Percentiles rank a stretch among this genome's conserved stretches.
These are phyloP conservation scores for Aegilops tauschii DNA, from an alignment of 176 grass and related monocot species.

Conservation along the genomic window DNA sequence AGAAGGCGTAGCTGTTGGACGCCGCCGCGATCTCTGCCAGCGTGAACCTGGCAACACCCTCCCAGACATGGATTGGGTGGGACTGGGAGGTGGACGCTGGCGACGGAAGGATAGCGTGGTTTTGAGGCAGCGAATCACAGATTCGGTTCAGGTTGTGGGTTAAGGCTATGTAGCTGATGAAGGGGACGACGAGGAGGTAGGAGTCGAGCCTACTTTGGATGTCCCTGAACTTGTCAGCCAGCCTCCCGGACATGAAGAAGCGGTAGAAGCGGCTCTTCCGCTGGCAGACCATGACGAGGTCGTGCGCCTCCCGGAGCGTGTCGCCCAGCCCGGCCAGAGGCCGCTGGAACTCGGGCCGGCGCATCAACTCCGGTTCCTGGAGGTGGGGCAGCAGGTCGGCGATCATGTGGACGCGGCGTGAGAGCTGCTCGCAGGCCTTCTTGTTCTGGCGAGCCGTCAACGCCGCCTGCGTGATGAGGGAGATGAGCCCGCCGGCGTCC, in stretches of 20 bases:
- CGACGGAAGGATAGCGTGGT: not conserved
- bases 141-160: not conserved
- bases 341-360: not conserved
- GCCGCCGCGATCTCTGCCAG: not conserved
- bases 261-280: not conserved
- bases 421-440: too few species aligned
- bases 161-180: not conserved
- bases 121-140: not conserved
- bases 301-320: not conserved
- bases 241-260: not conserved
- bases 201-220: not conserved
- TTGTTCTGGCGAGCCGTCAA: too few species aligned
- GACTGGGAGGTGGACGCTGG: not conserved
- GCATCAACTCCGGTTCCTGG: not conserved
- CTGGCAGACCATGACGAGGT: not conserved
- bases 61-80: too few species aligned
- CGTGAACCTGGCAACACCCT: not conserved
- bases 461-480: too few species aligned
- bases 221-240: not conserved
- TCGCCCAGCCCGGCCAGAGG: not conserved
- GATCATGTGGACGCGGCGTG: too few species aligned
- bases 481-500: too few species aligned
- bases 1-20: too few species aligned
- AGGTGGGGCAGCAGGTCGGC: not conserved
- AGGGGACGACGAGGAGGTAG: not conserved